phyloP scores from a whole-genome alignment of 2,329 filamentous ascomycete genomes.

The Fusarium sp. region DNA sequence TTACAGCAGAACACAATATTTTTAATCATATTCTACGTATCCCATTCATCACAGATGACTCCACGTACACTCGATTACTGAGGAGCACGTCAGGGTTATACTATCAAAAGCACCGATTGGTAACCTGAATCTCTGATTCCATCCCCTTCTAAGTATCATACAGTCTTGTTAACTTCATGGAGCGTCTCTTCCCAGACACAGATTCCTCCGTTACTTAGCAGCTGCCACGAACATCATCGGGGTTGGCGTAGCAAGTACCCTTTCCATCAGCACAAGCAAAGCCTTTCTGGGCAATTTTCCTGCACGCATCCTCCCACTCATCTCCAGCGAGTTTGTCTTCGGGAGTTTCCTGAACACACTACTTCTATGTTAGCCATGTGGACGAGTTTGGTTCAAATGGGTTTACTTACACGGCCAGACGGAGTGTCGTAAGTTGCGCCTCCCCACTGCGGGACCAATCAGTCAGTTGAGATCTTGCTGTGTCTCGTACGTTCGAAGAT shows the following conservation, averaged over 20 bases:
- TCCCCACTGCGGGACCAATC: conserved; percentile 27
- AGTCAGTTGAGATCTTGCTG: not conserved
- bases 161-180: no score
- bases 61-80: no score
- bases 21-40: no score
- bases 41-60: no score
- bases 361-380: not conserved
- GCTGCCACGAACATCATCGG: conserved; percentile 20
- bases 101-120: no score
- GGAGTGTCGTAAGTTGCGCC: conserved; percentile 28
- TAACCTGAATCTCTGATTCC: no score
- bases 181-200: no score
- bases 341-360: conserved; percentile 27
- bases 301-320: conserved; percentile 43
- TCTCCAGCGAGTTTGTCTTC: conserved; percentile 40
- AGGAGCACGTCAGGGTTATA: no score
- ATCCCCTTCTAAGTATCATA: no score
- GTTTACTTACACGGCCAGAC: conserved; percentile 35
- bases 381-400: rapidly evolving
- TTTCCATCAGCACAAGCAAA: conserved; percentile 38
- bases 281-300: conserved; percentile 30
- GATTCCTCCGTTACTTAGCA: conserved; percentile 14
- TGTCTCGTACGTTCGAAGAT: rapidly evolving
- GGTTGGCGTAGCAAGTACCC: conserved; percentile 39
- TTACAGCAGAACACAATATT: no score